Evolutionary conservation across 179 eudicot genomes (phyloP).

Genomic region (Beta lomatogona): DNA sequence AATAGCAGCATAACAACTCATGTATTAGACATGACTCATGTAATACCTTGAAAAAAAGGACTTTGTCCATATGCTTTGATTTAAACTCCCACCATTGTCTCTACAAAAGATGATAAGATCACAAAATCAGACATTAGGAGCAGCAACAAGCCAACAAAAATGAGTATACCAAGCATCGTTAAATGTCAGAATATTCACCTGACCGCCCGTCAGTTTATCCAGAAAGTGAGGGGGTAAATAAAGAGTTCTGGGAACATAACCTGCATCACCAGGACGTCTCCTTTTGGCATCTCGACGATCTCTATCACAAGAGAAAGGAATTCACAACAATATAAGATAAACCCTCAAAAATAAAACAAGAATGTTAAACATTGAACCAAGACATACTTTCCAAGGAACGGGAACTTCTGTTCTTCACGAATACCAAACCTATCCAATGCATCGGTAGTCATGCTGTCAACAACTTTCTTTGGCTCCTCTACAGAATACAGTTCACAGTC

Average conservation of each 20-base stretch:
- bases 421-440: conserved; percentile 70
- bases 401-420: conserved; percentile 75
- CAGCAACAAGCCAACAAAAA: background rate
- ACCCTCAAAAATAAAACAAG: background rate
- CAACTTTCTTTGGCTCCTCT: conserved; percentile 45
- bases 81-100: conserved; percentile 99
- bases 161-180: background rate
- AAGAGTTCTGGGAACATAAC: conserved; percentile 85
- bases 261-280: conserved; percentile 67
- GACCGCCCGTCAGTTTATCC: conserved; percentile 69
- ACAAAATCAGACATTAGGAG: conserved; percentile 12
- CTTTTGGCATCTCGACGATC: conserved; percentile 73
- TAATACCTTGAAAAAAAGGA: conserved; percentile 92
- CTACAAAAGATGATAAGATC: conserved; percentile 39
- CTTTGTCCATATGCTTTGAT: conserved; percentile 96
- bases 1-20: conserved; percentile 9
- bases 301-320: conserved; percentile 40
- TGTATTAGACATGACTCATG: background rate
- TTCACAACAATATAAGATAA: background rate
- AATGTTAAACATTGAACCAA: background rate
- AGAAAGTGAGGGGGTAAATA: conserved; percentile 76
- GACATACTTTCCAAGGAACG: conserved; percentile 81
- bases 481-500: conserved; percentile 18
- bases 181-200: conserved; percentile 48
- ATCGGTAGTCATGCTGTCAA: conserved; percentile 40